These are phyloP conservation scores for Agaricus sinodeliciosus DNA, from an alignment of 768 basidiomycete species.

Conservation along the genomic window DNA sequence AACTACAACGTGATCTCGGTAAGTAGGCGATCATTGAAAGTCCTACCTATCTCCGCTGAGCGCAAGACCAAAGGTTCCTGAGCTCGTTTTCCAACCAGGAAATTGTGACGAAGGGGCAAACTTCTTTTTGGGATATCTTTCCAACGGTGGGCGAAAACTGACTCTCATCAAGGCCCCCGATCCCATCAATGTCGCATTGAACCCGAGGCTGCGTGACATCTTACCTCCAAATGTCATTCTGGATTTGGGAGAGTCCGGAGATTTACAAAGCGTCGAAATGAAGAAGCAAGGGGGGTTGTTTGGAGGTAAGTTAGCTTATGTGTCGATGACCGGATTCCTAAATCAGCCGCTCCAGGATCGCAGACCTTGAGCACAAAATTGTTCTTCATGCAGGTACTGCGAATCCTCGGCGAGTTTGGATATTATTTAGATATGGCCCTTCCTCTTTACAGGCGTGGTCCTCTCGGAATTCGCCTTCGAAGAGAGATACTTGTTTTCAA, in stretches of 20 bases:
- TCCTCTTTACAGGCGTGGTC: conserved; percentile 45
- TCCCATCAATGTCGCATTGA: conserved; percentile 33
- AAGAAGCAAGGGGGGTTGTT: conserved; percentile 31
- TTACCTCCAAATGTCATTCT: conserved; percentile 28
- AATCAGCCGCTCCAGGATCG: background rate
- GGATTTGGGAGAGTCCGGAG: conserved; percentile 40
- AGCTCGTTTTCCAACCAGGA: conserved; percentile 59
- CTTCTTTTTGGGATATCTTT: conserved; percentile 65
- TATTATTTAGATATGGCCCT: conserved; percentile 63
- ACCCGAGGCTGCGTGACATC: conserved; percentile 28
- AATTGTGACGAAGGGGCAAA: conserved; percentile 39
- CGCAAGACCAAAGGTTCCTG: conserved; percentile 39
- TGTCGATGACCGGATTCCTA: background rate
- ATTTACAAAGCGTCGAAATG: conserved; percentile 49
- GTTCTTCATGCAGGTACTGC: conserved; percentile 58
- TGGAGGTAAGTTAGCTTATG: conserved; percentile 13
- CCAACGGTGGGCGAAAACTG: conserved; percentile 51
- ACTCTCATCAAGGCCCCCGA: conserved; percentile 39
- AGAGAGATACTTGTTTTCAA: conserved; percentile 66
- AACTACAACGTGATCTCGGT: conserved; percentile 53
- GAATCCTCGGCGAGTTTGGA: conserved; percentile 47
- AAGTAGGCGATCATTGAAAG: background rate
- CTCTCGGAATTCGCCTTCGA: conserved; percentile 35
- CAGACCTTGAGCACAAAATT: conserved; percentile 41
- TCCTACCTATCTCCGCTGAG: background rate